phyloP scores from a whole-genome alignment of 1,139 yeast species.

The Yamadazyma triangularis region DNA sequence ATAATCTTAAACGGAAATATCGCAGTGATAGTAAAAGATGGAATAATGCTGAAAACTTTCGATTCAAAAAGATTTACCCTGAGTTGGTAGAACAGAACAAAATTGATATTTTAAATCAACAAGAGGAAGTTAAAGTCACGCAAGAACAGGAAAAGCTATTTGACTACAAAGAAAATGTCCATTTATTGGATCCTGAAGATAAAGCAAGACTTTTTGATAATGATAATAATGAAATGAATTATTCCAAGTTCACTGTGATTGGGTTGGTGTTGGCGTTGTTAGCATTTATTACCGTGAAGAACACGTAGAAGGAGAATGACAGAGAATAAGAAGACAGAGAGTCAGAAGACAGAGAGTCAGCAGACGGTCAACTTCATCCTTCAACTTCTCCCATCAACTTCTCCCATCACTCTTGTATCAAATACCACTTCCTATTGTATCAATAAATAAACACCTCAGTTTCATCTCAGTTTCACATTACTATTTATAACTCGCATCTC shows the following conservation, averaged over 20 bases:
- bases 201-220: conserved; percentile 35
- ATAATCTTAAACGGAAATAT: conserved; percentile 30
- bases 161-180: conserved; percentile 20
- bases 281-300: conserved; percentile 9
- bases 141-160: conserved; percentile 14
- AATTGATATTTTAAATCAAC: conserved; percentile 17
- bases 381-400: too few relatives aligned
- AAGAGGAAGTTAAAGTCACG: conserved; percentile 10
- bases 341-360: too few relatives aligned
- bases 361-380: too few relatives aligned
- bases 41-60: conserved; percentile 53
- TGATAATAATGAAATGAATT: conserved; percentile 7
- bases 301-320: too few relatives aligned
- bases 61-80: conserved; percentile 64
- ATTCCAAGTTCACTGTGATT: conserved; percentile 14
- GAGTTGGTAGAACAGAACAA: conserved; percentile 54
- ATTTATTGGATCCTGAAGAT: conserved; percentile 41
- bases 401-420: too few relatives aligned
- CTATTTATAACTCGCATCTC: too few relatives aligned
- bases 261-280: conserved; percentile 29
- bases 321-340: too few relatives aligned
- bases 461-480: too few relatives aligned
- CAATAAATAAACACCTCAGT: too few relatives aligned
- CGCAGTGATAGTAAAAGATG: conserved; percentile 57
- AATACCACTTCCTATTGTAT: too few relatives aligned